phyloP scores from a whole-genome alignment of 495 filamentous ascomycete species.

The Lasiosphaeria miniovina region DNA sequence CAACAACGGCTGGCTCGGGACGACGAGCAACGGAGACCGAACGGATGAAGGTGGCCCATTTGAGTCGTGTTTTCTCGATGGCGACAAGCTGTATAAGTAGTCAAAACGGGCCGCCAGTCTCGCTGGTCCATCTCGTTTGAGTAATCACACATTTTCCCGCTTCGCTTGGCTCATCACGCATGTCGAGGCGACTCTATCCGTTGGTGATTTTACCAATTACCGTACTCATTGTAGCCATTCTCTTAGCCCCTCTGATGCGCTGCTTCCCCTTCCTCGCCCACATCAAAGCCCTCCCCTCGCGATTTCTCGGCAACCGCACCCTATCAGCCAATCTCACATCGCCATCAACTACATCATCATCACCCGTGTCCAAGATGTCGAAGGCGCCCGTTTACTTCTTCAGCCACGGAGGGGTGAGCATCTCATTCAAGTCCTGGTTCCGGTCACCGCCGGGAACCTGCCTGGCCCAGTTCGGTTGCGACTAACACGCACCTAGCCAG shows the following conservation, averaged over 20 bases:
- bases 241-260: slow-evolving; percentile 2
- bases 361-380: slow-evolving; percentile 24
- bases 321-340: slow-evolving; percentile 5
- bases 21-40: slow-evolving; percentile 1
- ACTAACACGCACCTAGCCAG: slow-evolving; percentile 50
- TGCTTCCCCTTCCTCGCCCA: not conserved
- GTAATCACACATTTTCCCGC: not conserved
- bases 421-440: slow-evolving; percentile 13
- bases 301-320: not conserved
- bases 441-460: no score
- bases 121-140: not conserved
- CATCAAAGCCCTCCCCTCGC: not conserved
- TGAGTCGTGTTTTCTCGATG: not conserved
- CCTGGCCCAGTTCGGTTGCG: no score
- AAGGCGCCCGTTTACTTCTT: slow-evolving; percentile 71
- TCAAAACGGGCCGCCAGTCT: not conserved
- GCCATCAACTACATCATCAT: slow-evolving; percentile 15
- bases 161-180: not conserved
- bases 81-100: slow-evolving; percentile 1
- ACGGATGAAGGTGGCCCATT: slow-evolving; percentile 1
- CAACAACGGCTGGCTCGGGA: not conserved
- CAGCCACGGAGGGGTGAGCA: slow-evolving; percentile 69
- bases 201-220: slow-evolving; percentile 11
- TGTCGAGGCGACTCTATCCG: slow-evolving; percentile 3
- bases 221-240: slow-evolving; percentile 3